phyloP scores from a whole-genome alignment of 1,284 basidiomycete genomes.

The Xanthoconium separans region DNA sequence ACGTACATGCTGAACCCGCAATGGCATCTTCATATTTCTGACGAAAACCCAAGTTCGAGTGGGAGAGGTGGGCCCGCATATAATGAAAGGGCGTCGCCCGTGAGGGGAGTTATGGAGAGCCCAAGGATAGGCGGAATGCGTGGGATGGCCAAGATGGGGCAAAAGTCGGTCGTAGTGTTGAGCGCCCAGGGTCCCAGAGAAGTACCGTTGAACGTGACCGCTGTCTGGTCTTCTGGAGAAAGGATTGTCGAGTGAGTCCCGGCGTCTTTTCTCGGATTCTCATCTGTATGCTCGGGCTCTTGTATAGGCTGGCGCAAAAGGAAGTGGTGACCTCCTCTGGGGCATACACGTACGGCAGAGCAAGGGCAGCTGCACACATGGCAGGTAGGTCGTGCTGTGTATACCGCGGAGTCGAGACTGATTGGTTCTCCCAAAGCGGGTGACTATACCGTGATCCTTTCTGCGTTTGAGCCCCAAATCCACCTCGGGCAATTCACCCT shows the following conservation, averaged over 20 bases:
- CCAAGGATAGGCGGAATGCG: not conserved
- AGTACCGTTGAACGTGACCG: slow-evolving; percentile 72
- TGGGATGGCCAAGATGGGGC: slow-evolving; percentile 2
- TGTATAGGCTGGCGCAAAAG: slow-evolving; percentile 53
- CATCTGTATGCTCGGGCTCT: not conserved
- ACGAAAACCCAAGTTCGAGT: not conserved
- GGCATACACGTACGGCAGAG: slow-evolving; percentile 79
- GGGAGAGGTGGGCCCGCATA: not conserved
- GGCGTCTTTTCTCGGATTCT: not conserved
- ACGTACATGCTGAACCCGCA: slow-evolving; percentile 92
- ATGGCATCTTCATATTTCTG: slow-evolving; percentile 64
- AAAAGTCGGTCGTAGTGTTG: slow-evolving; percentile 49
- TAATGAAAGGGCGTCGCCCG: not conserved
- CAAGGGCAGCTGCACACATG: slow-evolving; percentile 54
- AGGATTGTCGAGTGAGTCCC: slow-evolving; percentile 71
- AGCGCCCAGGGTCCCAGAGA: slow-evolving; percentile 60
- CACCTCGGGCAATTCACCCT: slow-evolving; percentile 67
- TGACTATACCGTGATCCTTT: slow-evolving; percentile 79
- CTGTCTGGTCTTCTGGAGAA: slow-evolving; percentile 75
- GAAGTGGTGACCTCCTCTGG: slow-evolving; percentile 77
- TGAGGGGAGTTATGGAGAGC: not conserved
- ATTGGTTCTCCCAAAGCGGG: slow-evolving; percentile 52
- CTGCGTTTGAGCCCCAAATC: slow-evolving; percentile 72
- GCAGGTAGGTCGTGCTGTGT: slow-evolving; percentile 44
- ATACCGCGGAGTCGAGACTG: not conserved